Evolutionary conservation across 1,284 basidiomycete genomes (phyloP).

Genomic region (Tetrapyrgos nigripes): DNA sequence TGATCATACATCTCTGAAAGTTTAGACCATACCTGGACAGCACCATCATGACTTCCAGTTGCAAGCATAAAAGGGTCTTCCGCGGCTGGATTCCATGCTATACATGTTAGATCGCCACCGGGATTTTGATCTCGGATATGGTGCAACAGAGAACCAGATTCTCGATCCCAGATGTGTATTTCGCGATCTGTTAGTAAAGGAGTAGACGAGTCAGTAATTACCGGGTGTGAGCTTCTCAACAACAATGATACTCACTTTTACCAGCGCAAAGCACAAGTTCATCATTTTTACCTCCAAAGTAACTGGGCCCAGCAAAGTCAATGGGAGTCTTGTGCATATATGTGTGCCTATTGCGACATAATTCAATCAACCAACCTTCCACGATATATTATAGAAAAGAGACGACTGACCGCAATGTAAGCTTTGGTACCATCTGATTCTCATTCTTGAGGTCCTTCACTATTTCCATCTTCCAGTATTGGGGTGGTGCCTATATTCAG

Average conservation of each 20-base stretch:
- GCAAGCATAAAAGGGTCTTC: slow-evolving; percentile 80
- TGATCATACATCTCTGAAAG: slow-evolving; percentile 17
- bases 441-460: slow-evolving; percentile 56
- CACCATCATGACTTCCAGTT: slow-evolving; percentile 78
- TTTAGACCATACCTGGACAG: slow-evolving; percentile 71
- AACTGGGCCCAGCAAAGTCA: slow-evolving; percentile 81
- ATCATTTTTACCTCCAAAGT: slow-evolving; percentile 79
- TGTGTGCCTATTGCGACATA: slow-evolving; percentile 66
- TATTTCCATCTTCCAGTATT: slow-evolving; percentile 77
- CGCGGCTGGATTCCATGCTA: slow-evolving; percentile 76
- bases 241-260: slow-evolving; percentile 54
- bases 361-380: too few relatives aligned
- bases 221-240: background rate
- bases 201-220: slow-evolving; percentile 1
- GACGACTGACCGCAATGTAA: slow-evolving; percentile 19
- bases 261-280: slow-evolving; percentile 79
- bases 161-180: slow-evolving; percentile 85
- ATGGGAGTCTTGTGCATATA: slow-evolving; percentile 72
- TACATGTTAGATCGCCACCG: slow-evolving; percentile 74
- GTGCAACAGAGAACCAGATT: slow-evolving; percentile 71
- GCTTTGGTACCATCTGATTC: slow-evolving; percentile 5
- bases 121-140: slow-evolving; percentile 65
- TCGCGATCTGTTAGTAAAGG: slow-evolving; percentile 62
- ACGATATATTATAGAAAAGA: too few relatives aligned
- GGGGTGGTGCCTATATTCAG: slow-evolving; percentile 69